Base-by-base conservation (phyloP, 2,329 filamentous ascomycete genomes). In the Pestalotiopsis sp. region DNA sequence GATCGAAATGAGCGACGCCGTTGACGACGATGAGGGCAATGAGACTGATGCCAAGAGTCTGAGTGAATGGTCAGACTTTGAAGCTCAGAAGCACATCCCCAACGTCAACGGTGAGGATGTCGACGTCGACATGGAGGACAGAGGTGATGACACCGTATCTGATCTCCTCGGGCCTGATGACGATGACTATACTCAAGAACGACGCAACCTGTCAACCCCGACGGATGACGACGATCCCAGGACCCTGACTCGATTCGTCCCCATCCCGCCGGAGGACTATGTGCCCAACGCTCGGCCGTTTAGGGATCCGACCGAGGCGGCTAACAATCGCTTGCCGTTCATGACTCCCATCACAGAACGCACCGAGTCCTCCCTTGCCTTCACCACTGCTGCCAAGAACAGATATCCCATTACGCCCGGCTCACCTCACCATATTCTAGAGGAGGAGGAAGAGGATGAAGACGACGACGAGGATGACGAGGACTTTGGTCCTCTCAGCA, bases 261-360 rank as follows among this genome's bases (percentile, higher is more conserved):
- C 93, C 0, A 86, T 95, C 45, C 92, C 92, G 1, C 94, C 94
- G 0, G 93, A 97, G 77, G 93, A 97, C 79, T 97, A 94, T 78
- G 90, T 95, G 73, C 89, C 93, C 59, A 92, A 93, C 20, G 92
- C 88, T 68, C 88, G 91, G 62, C 92, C 93, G 69, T 97, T 92
- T 85, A 91, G 94, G 77, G 93, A 97, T 80, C 89, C 93, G 76
- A 87, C 83, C 45, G 88, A 94, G 78, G 86, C 91, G 79, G 94
- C 94, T 69, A 97, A 98, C 76, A 97, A 95, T 80, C 91, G 95
- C 67, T 85, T 98, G 11, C 96, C 95, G 3, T 99, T 98, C 79
- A 98, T 99, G 96, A 99, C 96, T 0, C 96, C 96, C 1, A 99
- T 99, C 73, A 95, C 96, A 1, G 96, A 99, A 80, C 91, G 94